These are phyloP conservation scores for Diplosphaera chodatii DNA, from an alignment of 139 green algal genomes.

Conservation along the genomic window DNA sequence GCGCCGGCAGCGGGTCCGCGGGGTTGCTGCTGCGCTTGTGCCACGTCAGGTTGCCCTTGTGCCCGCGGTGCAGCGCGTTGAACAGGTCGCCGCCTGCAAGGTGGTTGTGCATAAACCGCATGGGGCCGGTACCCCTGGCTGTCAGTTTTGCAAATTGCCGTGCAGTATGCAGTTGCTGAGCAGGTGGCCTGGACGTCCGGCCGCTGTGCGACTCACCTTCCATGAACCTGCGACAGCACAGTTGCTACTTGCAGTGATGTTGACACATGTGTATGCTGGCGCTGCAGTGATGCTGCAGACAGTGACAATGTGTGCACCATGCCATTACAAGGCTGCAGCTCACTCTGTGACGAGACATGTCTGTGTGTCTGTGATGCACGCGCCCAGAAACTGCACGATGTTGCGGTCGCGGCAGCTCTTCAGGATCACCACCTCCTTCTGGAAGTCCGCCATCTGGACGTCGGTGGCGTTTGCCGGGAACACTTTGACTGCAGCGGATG, in stretches of 20 bases:
- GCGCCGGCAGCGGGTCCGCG: neutral
- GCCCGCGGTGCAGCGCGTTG: neutral
- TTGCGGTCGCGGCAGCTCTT: constrained; percentile 39
- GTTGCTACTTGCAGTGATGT: too few relatives aligned
- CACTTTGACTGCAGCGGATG: neutral
- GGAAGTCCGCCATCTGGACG: constrained; percentile 2
- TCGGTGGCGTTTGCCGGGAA: neutral
- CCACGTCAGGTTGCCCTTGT: neutral
- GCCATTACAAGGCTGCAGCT: neutral
- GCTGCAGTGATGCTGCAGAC: too few relatives aligned
- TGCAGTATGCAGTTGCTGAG: too few relatives aligned
- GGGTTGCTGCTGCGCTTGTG: neutral
- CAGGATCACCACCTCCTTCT: constrained; percentile 37
- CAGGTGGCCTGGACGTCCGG: too few relatives aligned
- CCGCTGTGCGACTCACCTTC: too few relatives aligned
- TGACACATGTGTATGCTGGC: too few relatives aligned
- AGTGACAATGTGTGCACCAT: too few relatives aligned
- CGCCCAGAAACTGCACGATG: constrained; percentile 41
- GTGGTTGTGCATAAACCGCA: too few relatives aligned
- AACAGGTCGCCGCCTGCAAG: neutral
- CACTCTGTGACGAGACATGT: neutral
- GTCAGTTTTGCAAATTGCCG: too few relatives aligned
- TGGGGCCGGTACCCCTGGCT: too few relatives aligned
- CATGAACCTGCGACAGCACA: too few relatives aligned
- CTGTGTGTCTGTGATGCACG: neutral